Percentiles rank a stretch among this genome's conserved stretches.
These are phyloP conservation scores for Hypomontagnella submonticulosa DNA, from an alignment of 495 filamentous ascomycete genomes.

Conservation along the genomic window DNA sequence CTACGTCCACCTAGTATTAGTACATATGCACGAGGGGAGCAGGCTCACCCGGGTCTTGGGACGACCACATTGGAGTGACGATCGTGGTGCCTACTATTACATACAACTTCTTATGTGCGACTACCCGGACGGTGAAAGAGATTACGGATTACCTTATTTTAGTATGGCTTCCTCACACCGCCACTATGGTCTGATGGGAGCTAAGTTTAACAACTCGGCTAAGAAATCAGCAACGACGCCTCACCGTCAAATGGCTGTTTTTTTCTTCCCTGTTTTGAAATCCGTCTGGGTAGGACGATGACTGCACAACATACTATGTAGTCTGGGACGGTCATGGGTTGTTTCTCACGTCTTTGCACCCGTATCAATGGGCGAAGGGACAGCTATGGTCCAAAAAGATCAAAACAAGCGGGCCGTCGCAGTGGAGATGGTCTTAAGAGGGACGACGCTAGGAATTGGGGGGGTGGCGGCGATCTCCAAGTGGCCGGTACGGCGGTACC, in stretches of 20 bases:
- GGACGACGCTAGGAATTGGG: constrained; percentile 45
- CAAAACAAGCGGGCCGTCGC: constrained; percentile 45
- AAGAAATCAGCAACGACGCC: constrained; percentile 33
- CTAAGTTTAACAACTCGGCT: constrained; percentile 42
- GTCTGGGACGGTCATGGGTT: constrained; percentile 30
- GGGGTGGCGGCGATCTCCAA: constrained; percentile 46
- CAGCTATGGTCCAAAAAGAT: constrained; percentile 33
- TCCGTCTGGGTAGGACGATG: constrained; percentile 26
- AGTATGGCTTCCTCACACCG: constrained; percentile 46
- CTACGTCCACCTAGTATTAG: constrained; percentile 39
- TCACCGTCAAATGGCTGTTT: constrained; percentile 29
- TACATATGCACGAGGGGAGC: constrained; percentile 40
- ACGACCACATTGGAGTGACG: constrained; percentile 43
- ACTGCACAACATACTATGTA: constrained; percentile 30
- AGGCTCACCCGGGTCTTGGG: constrained; percentile 43
- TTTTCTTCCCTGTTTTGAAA: constrained; percentile 21
- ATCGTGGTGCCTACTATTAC: constrained; percentile 45
- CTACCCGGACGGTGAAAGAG: constrained; percentile 37
- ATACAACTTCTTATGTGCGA: constrained; percentile 41
- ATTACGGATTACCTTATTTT: constrained; percentile 45
- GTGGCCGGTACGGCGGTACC: constrained; percentile 42
- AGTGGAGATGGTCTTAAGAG: constrained; percentile 43
- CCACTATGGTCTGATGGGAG: constrained; percentile 44
- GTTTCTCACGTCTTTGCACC: constrained; percentile 37
- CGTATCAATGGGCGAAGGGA: constrained; percentile 28